Base-by-base conservation (phyloP, 805 yeast species). In the Cyberlindnera subsufficiens region DNA sequence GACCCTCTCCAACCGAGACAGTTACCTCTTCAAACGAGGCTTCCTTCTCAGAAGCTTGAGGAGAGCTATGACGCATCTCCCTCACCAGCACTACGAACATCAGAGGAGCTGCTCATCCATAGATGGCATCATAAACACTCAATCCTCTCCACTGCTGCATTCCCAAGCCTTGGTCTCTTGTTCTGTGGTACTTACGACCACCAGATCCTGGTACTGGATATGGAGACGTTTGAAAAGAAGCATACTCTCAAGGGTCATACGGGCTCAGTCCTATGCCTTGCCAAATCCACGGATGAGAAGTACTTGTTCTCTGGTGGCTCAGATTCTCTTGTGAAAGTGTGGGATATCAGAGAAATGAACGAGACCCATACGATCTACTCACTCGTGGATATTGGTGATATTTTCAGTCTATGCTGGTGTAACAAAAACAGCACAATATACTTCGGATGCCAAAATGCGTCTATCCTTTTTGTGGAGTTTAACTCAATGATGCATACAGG, bases 101-200 rank as follows among this genome's bases (percentile, higher is more conserved):
- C 11, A 13, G 37, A 36, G 16, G 34, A 32, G 18, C 37, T 44
- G 2, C 55, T 76, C 30, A 61, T 82, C 2, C 96, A 91, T 60
- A 71, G 75, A 54, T 91, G 98, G 98, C 72, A 76, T 22, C 80
- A 79, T 48, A 65, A 73, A 2, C 80, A 77, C 52, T 82, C 95
- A 1, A 81, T 90, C 15, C 72, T 93, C 7, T 82, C 95, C 38
- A 76, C 80, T 4, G 74, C 77, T 7, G 72, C 84, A 8, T 79
- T 84, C 18, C 84, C 86, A 0, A 60, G 63, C 22, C 68, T 71
- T 44, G 72, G 72, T 30, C 61, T 83, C 7, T 50, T 91, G 5
- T 85, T 86, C 58, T 93, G 96, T 42, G 99, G 99, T 9, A 88
- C 96, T 1, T 96, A 90, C 51, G 86, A 86, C 54, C 86, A 93